A percentile compares a stretch with the other conserved stretches of the same genome.
phyloP scores from a whole-genome alignment of 73 alveolate genomes.

The Paramecium sexaurelia region DNA sequence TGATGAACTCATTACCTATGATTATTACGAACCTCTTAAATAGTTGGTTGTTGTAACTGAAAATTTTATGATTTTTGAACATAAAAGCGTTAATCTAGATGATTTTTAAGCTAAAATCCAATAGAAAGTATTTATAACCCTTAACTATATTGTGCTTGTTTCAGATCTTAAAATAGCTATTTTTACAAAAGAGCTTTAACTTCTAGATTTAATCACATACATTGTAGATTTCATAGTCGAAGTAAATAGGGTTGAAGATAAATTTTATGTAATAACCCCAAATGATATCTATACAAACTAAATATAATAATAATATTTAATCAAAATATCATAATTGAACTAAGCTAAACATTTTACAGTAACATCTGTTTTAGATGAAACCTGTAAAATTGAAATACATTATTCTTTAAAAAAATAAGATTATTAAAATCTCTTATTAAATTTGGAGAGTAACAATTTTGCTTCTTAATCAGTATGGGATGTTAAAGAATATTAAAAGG shows the following conservation, averaged over 20 bases:
- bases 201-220: not conserved
- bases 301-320: too few relatives aligned
- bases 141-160: not conserved
- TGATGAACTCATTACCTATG: not conserved
- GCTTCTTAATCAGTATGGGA: too few relatives aligned
- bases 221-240: not conserved
- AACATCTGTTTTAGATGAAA: too few relatives aligned
- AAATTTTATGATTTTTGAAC: not conserved
- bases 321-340: not conserved
- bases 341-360: too few relatives aligned
- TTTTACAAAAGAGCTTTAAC: not conserved
- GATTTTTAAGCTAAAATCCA: not conserved
- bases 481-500: too few relatives aligned
- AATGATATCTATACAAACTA: too few relatives aligned
- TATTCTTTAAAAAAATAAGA: too few relatives aligned
- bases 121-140: not conserved
- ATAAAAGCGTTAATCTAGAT: not conserved
- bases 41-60: not conserved
- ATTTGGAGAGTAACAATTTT: too few relatives aligned
- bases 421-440: too few relatives aligned
- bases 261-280: too few relatives aligned
- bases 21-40: not conserved
- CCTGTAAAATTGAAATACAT: too few relatives aligned
- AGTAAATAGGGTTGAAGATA: not conserved
- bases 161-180: not conserved